Base-by-base conservation (phyloP, 2,329 filamentous ascomycete genomes). In the Colletotrichum orbiculare region DNA sequence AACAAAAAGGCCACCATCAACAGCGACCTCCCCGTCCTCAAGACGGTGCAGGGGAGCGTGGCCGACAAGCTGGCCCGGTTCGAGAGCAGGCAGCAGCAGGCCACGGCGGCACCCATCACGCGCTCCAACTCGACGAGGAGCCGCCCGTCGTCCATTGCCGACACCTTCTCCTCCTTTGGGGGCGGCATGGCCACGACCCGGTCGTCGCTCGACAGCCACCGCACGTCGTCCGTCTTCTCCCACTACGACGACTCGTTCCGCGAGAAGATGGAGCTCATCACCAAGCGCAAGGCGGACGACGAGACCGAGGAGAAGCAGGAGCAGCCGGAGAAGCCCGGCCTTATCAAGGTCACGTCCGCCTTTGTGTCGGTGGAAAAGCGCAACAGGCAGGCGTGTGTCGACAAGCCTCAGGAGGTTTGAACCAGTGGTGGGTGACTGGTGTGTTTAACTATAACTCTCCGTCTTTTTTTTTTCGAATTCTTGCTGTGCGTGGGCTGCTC, bases 171-270 rank as follows among this genome's bases (percentile, higher is more conserved):
- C 33, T 64, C 61, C 25, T 43, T 45, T 15, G 57, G 57, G 4
- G 60, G 43, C 34, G 61, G 43, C 35, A 12, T 25, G n/a, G 39
- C 61, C 17, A 64, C 61, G 17, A 49, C 49, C 38, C 56, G 61
- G 9, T 64, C 61, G 4, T 64, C 61, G 4, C 39, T 64, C 6
- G 61, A 64, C n/a, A 61, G 48, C 38, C 57, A 60, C 43, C 61
- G 61, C 39, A 45, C 61, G 2, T 64, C 61, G 17, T 64, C 61
- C 35, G 61, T 64, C 10, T 64, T 64, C 61, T 64, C 61, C 39
- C 61, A 64, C 15, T 64, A 64, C 2, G 61, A 64, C 13, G 61
- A 64, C 17, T 55, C 61, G 35, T 64, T 64, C 50, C 61, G 61
- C 50, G 61, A 64, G 49, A 64, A 64, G 50, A 60, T 64, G 61